Conservation (phyloP, 2,329 filamentous ascomycete genomes). For the Cladosporium halotolerans region DNA sequence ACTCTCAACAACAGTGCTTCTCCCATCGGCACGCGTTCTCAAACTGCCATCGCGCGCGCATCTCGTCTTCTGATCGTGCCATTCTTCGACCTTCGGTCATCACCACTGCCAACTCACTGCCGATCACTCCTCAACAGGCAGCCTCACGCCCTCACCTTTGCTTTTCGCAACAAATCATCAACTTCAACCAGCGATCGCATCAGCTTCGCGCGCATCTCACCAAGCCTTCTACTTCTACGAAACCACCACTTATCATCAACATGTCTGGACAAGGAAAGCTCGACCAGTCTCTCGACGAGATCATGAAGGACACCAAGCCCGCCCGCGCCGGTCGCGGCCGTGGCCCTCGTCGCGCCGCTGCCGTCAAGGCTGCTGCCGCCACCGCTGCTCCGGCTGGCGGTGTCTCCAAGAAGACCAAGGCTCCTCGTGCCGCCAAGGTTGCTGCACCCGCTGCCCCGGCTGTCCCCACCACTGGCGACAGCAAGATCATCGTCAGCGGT, state of each 20-base stretch:
- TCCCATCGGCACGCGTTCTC: neutral
- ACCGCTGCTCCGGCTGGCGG: constrained; percentile 69
- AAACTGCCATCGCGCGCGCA: constrained; percentile 6
- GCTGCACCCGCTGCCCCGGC: constrained; percentile 52
- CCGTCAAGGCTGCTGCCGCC: constrained; percentile 45
- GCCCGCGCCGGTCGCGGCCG: constrained; percentile 33
- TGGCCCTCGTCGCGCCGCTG: constrained; percentile 42
- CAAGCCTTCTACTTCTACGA: neutral
- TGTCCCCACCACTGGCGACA: constrained; percentile 63
- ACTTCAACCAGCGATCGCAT: neutral
- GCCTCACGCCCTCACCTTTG: neutral
- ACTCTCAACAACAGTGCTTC: neutral
- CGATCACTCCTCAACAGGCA: constrained; percentile 1
- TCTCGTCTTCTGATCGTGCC: neutral
- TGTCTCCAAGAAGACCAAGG: constrained; percentile 65
- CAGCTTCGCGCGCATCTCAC: neutral
- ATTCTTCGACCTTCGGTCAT: neutral
- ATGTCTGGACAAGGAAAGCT: constrained; percentile 80
- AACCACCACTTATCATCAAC: constrained; percentile 29
- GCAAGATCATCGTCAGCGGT: constrained; percentile 98
- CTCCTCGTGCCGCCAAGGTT: constrained; percentile 46
- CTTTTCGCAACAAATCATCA: neutral
- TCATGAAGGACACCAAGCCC: constrained; percentile 64
- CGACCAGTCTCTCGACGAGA: constrained; percentile 94
- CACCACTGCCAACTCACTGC: constrained; percentile 7